These are phyloP conservation scores for Phlebiopsis gigantea DNA, from an alignment of 768 basidiomycete species.

Conservation along the genomic window DNA sequence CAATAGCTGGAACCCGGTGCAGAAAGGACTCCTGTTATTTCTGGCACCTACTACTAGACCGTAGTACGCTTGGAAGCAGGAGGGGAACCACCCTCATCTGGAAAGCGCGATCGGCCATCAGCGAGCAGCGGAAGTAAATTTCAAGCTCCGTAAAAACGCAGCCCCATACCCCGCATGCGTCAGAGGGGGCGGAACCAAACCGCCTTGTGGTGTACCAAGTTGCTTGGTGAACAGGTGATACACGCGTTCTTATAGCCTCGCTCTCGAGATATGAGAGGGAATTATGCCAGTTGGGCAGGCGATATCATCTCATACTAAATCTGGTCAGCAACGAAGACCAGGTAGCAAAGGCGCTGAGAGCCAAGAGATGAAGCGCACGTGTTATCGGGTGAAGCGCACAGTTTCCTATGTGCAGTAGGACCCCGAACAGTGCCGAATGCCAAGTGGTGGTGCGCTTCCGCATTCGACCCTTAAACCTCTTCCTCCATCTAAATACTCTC, in stretches of 20 bases:
- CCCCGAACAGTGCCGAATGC: constrained; percentile 17
- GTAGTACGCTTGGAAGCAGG: not conserved
- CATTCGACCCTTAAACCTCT: constrained; percentile 2
- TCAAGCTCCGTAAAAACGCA: constrained; percentile 2
- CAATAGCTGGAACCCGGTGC: not conserved
- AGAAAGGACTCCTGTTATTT: not conserved
- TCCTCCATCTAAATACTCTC: constrained; percentile 8
- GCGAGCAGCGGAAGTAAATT: constrained; percentile 8
- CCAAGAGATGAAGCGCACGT: constrained; percentile 16
- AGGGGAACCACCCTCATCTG: not conserved
- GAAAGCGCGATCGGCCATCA: constrained; percentile 6
- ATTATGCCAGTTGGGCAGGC: constrained; percentile 4
- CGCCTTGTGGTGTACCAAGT: not conserved
- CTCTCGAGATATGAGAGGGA: not conserved
- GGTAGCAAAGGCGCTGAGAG: constrained; percentile 2
- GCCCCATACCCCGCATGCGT: constrained; percentile 7
- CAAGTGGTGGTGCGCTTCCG: constrained; percentile 2
- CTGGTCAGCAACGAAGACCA: constrained; percentile 1
- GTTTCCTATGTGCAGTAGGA: constrained; percentile 10
- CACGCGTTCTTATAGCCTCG: not conserved
- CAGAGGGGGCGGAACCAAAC: not conserved
- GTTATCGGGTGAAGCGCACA: constrained; percentile 15
- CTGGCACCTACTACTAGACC: no score
- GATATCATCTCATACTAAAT: no score
- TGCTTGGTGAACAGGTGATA: not conserved